phyloP scores from a whole-genome alignment of 257 asterid genomes.

The Scutellaria galericulata region DNA sequence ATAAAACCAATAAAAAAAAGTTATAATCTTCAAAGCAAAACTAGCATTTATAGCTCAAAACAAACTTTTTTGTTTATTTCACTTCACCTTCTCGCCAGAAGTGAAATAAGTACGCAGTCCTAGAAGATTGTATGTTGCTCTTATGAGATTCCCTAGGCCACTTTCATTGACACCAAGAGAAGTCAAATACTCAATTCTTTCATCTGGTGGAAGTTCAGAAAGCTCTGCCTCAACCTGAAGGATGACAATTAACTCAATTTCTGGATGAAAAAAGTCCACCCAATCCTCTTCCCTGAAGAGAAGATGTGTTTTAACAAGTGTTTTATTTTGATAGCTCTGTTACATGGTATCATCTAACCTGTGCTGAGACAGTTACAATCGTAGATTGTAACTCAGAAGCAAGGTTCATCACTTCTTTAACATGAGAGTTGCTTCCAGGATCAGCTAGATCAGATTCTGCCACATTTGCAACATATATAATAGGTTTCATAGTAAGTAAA shows the following conservation, averaged over 20 bases:
- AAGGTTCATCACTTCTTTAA: slow-evolving; percentile 71
- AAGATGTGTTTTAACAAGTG: slow-evolving; percentile 10
- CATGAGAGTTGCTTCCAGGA: slow-evolving; percentile 72
- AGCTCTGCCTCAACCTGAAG: slow-evolving; percentile 96
- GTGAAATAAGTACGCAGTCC: slow-evolving; percentile 96
- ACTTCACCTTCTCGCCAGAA: slow-evolving; percentile 90
- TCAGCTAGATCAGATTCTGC: slow-evolving; percentile 95
- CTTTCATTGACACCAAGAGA: slow-evolving; percentile 91
- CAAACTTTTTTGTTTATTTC: slow-evolving; percentile 14
- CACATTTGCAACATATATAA: slow-evolving; percentile 92
- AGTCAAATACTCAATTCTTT: slow-evolving; percentile 79
- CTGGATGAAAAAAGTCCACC: slow-evolving; percentile 26
- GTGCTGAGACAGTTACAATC: slow-evolving; percentile 89
- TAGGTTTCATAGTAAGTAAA: slow-evolving; percentile 94
- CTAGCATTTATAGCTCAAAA: slow-evolving; percentile 23
- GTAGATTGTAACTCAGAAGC: slow-evolving; percentile 90
- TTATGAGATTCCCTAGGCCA: slow-evolving; percentile 92
- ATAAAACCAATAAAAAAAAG: slow-evolving; percentile 27
- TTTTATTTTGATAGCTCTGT: slow-evolving; percentile 20
- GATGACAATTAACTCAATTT: slow-evolving; percentile 26
- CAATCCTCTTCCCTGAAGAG: slow-evolving; percentile 13
- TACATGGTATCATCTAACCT: slow-evolving; percentile 57
- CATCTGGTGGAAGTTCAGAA: slow-evolving; percentile 89
- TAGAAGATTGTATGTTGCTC: slow-evolving; percentile 84
- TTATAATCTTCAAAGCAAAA: slow-evolving; percentile 16